Base-by-base conservation (phyloP, 2,329 filamentous ascomycete species). In the Chaetomium strumarium region DNA sequence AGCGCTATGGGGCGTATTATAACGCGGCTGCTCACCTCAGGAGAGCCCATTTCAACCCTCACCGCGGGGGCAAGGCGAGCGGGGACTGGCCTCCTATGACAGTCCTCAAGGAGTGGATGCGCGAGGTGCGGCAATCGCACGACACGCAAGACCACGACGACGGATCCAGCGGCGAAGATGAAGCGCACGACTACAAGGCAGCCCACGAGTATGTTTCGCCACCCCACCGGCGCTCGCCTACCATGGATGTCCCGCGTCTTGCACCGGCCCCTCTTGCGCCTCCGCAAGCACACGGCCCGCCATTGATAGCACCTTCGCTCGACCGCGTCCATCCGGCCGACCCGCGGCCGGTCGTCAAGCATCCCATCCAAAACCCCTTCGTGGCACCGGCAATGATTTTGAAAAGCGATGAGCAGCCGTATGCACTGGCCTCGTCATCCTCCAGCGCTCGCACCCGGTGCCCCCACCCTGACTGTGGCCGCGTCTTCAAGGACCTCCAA, bases 401-500 rank as follows among this genome's bases (percentile, higher is more conserved):
- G 17, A 63, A 61, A 44, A 52, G 20, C 39, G 60, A 63, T 24
- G 60, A 61, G 29, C 50, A 49, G 14, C 30, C 50, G 7, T 46
- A 47, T 2, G 34, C 55, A 10, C 40, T 53, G 8, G 46, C 33
- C 14, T 48, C 56, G 5, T 53, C 57, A 5, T 56, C 60, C 12
- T 56, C 59, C 16, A 51, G 58, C 16, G 33, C 53, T 30, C 60
- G 59, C 38, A 75, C 72, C 47, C 71, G 75, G 39, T 82, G 79
- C 58, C 77, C 78, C 19, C 75, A 79, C 53, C 76, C 79, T 1
- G 78, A 81, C 41, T 83, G 79, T 55, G 79, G 78, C 12, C 76
- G 78, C 36, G 72, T 79, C 6, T 81, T 82, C 67, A 81, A 84
- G 60, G 81, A 85, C 57, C 69, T 85, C 13, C 76, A 93, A 62